Conservation (phyloP, 257 asterid genomes). For the Fraxinus pennsylvanica region DNA sequence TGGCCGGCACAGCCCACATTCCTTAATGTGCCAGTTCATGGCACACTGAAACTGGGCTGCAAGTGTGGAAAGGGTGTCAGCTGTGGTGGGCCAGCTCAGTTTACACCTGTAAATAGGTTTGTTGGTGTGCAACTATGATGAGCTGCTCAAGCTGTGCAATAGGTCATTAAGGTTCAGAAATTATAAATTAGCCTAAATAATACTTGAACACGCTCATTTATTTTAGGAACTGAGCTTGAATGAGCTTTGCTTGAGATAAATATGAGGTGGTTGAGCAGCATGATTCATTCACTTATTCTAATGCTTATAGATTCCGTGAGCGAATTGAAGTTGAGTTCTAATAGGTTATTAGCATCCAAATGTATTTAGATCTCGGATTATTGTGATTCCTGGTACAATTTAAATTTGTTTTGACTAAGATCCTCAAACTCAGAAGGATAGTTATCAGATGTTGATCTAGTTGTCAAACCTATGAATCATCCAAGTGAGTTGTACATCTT, state of each 20-base stretch:
- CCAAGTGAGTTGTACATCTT: neutral
- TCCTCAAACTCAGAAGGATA: neutral
- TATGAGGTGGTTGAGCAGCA: neutral
- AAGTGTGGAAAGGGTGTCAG: neutral
- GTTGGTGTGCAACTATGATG: neutral
- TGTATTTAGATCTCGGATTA: neutral
- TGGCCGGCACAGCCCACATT: neutral
- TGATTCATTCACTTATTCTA: neutral
- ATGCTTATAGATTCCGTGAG: neutral
- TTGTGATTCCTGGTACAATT: neutral
- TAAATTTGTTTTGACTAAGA: neutral
- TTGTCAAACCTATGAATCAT: neutral
- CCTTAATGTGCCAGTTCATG: neutral
- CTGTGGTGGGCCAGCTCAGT: neutral
- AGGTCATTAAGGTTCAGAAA: neutral
- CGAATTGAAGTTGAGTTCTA: neutral
- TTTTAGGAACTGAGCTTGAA: neutral
- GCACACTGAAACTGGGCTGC: neutral
- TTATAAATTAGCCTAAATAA: neutral
- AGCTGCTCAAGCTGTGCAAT: neutral
- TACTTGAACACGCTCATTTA: neutral
- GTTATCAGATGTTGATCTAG: neutral
- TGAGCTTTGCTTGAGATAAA: neutral
- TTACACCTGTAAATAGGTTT: neutral
- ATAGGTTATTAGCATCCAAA: neutral